phyloP scores from a whole-genome alignment of 768 basidiomycete species.

The Mycena epipterygia region DNA sequence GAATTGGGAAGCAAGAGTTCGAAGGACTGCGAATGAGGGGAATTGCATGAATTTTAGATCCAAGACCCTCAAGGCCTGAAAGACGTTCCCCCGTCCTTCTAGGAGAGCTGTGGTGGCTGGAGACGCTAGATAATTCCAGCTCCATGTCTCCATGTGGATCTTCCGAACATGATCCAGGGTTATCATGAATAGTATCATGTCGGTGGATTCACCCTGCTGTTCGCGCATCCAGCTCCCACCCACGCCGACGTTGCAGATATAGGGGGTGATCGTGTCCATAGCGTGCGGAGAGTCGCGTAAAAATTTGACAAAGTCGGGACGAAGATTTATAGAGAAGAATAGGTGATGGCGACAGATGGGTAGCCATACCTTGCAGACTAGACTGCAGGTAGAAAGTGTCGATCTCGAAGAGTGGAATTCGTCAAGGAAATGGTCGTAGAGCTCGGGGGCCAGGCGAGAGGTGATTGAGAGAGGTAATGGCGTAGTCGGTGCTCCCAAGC shows the following conservation, averaged over 20 bases:
- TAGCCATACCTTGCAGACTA: conserved; percentile 51
- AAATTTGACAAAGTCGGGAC: conserved; percentile 43
- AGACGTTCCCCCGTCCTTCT: conserved; percentile 58
- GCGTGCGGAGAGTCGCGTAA: conserved; percentile 46
- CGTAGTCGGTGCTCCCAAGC: conserved; percentile 23
- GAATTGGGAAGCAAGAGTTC: conserved; percentile 66
- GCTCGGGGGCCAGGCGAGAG: conserved; percentile 48
- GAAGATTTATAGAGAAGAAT: conserved; percentile 48
- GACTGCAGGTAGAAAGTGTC: conserved; percentile 47
- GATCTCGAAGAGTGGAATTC: conserved; percentile 43
- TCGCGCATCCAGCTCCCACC: conserved; percentile 43
- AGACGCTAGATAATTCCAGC: conserved; percentile 37
- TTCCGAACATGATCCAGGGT: conserved; percentile 36
- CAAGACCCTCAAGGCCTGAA: conserved; percentile 65
- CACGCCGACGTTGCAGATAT: conserved; percentile 47
- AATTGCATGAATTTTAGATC: conserved; percentile 52
- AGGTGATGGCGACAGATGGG: conserved; percentile 49
- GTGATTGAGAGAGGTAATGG: conserved; percentile 39
- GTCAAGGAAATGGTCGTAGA: conserved; percentile 48
- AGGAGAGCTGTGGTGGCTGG: conserved; percentile 51
- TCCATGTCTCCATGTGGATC: conserved; percentile 44
- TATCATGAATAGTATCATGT: conserved; percentile 39
- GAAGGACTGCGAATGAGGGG: conserved; percentile 59
- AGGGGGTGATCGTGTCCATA: conserved; percentile 40
- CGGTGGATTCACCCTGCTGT: conserved; percentile 35